Base-by-base conservation (phyloP, 148 eudicot genomes). In the Cornus florida region DNA sequence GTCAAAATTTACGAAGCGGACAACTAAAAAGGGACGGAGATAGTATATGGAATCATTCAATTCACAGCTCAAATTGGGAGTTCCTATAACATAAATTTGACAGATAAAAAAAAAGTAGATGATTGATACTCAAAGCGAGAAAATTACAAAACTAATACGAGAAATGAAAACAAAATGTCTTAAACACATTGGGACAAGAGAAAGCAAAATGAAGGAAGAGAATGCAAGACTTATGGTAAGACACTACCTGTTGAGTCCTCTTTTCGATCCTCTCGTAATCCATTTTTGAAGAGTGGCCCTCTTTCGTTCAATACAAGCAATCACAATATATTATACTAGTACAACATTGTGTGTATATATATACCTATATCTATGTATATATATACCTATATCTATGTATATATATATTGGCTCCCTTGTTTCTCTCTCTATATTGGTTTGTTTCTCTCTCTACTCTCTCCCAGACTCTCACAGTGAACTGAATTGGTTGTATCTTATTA, bases 191-290 rank as follows among this genome's bases (percentile, higher is more conserved):
- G 77, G 77, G 48, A n/a, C 17, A 33, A 59, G 67, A 74, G 75
- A 73, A 73, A 73, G 43, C 31, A n/a, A 31, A 73, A 23, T 4
- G 14, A 41, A 28, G 9, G 31, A 8, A 23, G 16, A 22, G 19
- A 31, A 22, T 39, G 22, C n/a, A n/a, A n/a, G n/a, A n/a, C n/a
- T n/a, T n/a, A n/a, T n/a, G n/a, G n/a, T 16, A 0, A 48, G 53
- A 32, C 67, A 17, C 65, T 6, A 67, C 73, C 57, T 33, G 69
- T 28, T 67, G 81, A 35, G 73, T 24, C 28, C 57, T 65, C 80
- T 67, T 77, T 23, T 77, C 53, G 72, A 82, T 82, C 57, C 80
- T 82, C 16, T 77, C 80, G 74, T 82, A 82, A 72, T 82, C 84
- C 84, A 82, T 82, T 75, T n/a, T 48, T 13, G 7, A 11, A 50